Conservation (phyloP, 2,329 filamentous ascomycete genomes). For the Hypoxylon sp. region DNA sequence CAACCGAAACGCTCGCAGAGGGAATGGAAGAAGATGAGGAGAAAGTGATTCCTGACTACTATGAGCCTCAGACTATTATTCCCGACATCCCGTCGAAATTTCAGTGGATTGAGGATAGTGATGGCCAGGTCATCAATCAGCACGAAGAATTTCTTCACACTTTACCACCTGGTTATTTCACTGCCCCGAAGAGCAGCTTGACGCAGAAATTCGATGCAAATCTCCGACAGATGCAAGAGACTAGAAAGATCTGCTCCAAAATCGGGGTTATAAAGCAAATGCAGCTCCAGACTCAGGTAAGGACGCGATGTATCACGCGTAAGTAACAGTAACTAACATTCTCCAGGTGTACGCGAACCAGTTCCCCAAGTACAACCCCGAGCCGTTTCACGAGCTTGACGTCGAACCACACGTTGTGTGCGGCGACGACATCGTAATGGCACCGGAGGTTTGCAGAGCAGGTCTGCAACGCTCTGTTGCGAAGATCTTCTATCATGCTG, state of each 20-base stretch:
- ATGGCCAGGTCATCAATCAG: conserved; percentile 90
- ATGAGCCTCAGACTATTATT: conserved; percentile 87
- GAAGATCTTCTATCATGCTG: conserved; percentile 95
- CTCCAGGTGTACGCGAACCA: conserved; percentile 93
- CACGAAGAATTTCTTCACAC: conserved; percentile 87
- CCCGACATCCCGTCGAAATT: conserved; percentile 85
- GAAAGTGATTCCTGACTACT: conserved; percentile 91
- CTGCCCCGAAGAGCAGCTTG: conserved; percentile 80
- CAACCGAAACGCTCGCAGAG: conserved; percentile 86
- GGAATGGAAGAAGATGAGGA: conserved; percentile 94
- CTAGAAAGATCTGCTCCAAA: conserved; percentile 94
- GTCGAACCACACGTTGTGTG: conserved; percentile 90
- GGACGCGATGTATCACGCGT: conserved; percentile 40
- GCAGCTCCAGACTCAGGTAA: conserved; percentile 96
- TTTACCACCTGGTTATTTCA: conserved; percentile 81
- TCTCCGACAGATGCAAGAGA: conserved; percentile 96
- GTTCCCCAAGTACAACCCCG: conserved; percentile 94
- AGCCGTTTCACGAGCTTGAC: conserved; percentile 89
- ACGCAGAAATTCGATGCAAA: conserved; percentile 89
- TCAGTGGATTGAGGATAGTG: conserved; percentile 89
- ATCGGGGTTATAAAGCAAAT: conserved; percentile 99
- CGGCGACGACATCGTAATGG: conserved; percentile 90
- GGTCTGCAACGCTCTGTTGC: conserved; percentile 91
- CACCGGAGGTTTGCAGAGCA: conserved; percentile 83
- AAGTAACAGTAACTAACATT: conserved; percentile 47